Percentiles rank a stretch among this genome's conserved stretches.
Evolutionary conservation across 1,284 basidiomycete genomes (phyloP).

Genomic region (Malassezia nana): DNA sequence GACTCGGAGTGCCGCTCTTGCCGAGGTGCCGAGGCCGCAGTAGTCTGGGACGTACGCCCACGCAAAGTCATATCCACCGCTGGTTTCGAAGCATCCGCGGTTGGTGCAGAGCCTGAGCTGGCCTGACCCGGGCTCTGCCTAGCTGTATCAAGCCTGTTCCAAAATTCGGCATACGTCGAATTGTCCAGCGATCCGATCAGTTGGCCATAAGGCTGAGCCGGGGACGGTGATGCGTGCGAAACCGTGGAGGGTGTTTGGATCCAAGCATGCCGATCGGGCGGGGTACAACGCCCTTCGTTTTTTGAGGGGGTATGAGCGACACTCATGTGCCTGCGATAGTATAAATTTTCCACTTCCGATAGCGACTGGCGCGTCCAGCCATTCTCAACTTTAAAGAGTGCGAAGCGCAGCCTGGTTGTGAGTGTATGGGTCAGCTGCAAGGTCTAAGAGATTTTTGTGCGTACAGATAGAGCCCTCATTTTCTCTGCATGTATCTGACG

Average conservation of each 20-base stretch:
- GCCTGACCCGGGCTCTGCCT: neutral
- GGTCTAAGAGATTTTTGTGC: neutral
- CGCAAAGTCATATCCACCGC: neutral
- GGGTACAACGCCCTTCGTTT: constrained; percentile 9
- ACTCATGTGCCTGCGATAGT: constrained; percentile 25
- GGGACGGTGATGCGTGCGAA: constrained; percentile 9
- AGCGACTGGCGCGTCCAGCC: constrained; percentile 43
- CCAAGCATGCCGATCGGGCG: constrained; percentile 7
- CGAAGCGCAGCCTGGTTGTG: constrained; percentile 37
- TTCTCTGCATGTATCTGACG: constrained; percentile 7
- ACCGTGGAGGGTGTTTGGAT: neutral
- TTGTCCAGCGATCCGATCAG: neutral
- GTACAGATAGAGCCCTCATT: constrained; percentile 3
- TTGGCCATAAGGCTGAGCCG: constrained; percentile 2
- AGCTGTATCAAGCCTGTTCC: constrained; percentile 22
- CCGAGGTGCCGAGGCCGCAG: neutral
- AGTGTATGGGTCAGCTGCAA: constrained; percentile 31
- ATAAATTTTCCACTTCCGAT: constrained; percentile 45
- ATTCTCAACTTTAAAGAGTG: constrained; percentile 43
- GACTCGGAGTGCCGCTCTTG: too few relatives aligned
- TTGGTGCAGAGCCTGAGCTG: neutral
- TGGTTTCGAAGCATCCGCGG: neutral
- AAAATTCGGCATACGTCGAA: constrained; percentile 30
- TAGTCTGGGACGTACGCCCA: too few relatives aligned
- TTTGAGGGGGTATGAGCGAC: constrained; percentile 18